A percentile compares a stretch with the other conserved stretches of the same genome.
Evolutionary conservation across 1,284 basidiomycete genomes (phyloP).

Genomic region (Schizophyllum amplum): DNA sequence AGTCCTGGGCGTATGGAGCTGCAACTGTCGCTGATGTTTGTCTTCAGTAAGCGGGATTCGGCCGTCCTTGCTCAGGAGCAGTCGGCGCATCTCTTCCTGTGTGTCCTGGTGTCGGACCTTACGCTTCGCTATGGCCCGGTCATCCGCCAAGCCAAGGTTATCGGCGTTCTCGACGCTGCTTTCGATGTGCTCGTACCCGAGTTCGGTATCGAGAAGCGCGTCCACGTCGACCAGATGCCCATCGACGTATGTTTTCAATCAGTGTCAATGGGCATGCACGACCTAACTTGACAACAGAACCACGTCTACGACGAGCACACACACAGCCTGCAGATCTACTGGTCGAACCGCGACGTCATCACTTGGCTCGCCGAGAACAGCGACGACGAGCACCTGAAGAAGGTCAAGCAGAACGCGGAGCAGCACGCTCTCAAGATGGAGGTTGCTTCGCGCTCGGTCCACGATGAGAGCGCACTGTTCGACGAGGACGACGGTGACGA

Average conservation of each 20-base stretch:
- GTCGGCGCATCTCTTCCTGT: slow-evolving; percentile 91
- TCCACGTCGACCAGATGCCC: slow-evolving; percentile 98
- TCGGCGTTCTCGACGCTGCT: slow-evolving; percentile 89
- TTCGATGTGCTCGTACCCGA: slow-evolving; percentile 94
- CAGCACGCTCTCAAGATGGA: slow-evolving; percentile 84
- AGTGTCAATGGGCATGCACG: slow-evolving; percentile 9
- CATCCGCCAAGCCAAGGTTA: slow-evolving; percentile 86
- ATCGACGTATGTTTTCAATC: slow-evolving; percentile 61
- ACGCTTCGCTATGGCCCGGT: slow-evolving; percentile 95
- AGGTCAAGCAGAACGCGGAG: slow-evolving; percentile 84
- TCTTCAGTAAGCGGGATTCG: slow-evolving; percentile 76
- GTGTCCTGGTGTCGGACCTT: slow-evolving; percentile 87
- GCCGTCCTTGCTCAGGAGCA: slow-evolving; percentile 93
- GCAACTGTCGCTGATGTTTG: slow-evolving; percentile 9
- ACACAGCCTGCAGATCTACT: slow-evolving; percentile 86
- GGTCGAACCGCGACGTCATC: slow-evolving; percentile 88
- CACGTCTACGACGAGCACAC: slow-evolving; percentile 91
- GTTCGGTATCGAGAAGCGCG: slow-evolving; percentile 96
- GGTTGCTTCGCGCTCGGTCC: slow-evolving; percentile 67
- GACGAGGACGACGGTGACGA: slow-evolving; percentile 77
- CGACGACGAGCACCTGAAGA: slow-evolving; percentile 89
- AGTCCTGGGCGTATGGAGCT: slow-evolving; percentile 17
- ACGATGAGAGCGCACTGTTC: slow-evolving; percentile 83
- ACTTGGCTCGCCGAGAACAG: slow-evolving; percentile 90
- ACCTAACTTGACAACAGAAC: slow-evolving; percentile 42